Evolutionary conservation across 495 filamentous ascomycete genomes (phyloP).

Genomic region (Viridothelium virens): DNA sequence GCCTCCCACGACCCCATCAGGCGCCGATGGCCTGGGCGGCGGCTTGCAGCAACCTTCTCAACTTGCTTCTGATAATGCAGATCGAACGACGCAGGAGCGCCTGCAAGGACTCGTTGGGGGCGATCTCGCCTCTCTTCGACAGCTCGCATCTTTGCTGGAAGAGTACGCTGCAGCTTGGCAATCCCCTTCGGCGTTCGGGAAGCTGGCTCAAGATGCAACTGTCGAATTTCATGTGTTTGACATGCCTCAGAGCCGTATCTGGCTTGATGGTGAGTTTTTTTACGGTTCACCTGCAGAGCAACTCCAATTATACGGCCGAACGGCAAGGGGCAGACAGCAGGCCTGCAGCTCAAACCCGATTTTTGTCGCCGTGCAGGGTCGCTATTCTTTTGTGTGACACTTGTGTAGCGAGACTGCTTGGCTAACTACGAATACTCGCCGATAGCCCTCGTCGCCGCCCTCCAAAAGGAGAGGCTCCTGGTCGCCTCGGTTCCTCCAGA

Average conservation of each 20-base stretch:
- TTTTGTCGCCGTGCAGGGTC: too few relatives aligned
- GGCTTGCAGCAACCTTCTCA: not conserved
- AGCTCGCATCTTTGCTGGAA: conserved; percentile 12
- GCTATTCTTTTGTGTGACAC: too few relatives aligned
- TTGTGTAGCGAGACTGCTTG: too few relatives aligned
- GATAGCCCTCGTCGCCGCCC: not conserved
- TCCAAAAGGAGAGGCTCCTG: not conserved
- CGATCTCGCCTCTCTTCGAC: not conserved
- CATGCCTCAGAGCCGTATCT: conserved; percentile 1
- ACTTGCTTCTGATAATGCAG: not conserved
- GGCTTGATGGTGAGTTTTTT: not conserved
- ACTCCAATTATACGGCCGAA: not conserved
- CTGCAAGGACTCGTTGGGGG: not conserved
- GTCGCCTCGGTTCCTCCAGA: conserved; percentile 5
- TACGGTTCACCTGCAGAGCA: not conserved
- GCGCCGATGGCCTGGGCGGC: not conserved
- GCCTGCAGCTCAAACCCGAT: too few relatives aligned
- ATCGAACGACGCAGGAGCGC: conserved; percentile 9
- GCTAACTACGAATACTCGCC: not conserved
- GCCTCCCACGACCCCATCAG: not conserved
- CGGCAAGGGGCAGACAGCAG: too few relatives aligned
- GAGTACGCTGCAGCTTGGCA: conserved; percentile 13
- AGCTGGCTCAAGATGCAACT: not conserved
- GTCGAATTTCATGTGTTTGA: conserved; percentile 13
- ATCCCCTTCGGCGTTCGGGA: not conserved